These are phyloP conservation scores for Tardiomyces depauwii DNA, from an alignment of 1,139 yeast species.

Conservation along the genomic window DNA sequence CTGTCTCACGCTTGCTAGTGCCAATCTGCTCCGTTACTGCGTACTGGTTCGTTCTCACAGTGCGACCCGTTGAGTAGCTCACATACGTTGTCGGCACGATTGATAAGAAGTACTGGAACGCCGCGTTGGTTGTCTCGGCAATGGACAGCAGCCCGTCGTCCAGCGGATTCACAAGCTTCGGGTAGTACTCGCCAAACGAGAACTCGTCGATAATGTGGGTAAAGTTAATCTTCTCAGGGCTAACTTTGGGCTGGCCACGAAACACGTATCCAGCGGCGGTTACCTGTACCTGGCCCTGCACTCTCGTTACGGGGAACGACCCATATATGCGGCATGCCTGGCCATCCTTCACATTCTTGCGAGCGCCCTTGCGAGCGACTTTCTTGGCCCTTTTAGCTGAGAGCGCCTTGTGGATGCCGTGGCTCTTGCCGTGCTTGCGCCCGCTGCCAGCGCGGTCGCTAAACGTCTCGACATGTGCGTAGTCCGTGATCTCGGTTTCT, in stretches of 20 bases:
- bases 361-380: constrained; percentile 34
- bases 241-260: constrained; percentile 31
- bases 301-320: constrained; percentile 74
- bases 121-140: constrained; percentile 26
- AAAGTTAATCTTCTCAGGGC: constrained; percentile 47
- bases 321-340: constrained; percentile 90
- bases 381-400: neutral
- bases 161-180: constrained; percentile 74
- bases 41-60: constrained; percentile 75
- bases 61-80: constrained; percentile 48
- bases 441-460: neutral
- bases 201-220: constrained; percentile 79
- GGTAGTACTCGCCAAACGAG: constrained; percentile 85
- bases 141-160: constrained; percentile 36
- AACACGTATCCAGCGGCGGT: constrained; percentile 64
- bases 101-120: constrained; percentile 51
- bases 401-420: neutral
- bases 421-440: neutral
- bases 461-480: neutral
- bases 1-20: constrained; percentile 20
- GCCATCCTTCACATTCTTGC: constrained; percentile 32
- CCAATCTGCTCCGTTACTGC: constrained; percentile 52
- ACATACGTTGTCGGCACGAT: constrained; percentile 78
- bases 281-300: constrained; percentile 74
- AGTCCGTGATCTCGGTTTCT: constrained; percentile 2